Evolutionary conservation across 2,329 filamentous ascomycete species (phyloP).

Genomic region (Helminthosporium solani): DNA sequence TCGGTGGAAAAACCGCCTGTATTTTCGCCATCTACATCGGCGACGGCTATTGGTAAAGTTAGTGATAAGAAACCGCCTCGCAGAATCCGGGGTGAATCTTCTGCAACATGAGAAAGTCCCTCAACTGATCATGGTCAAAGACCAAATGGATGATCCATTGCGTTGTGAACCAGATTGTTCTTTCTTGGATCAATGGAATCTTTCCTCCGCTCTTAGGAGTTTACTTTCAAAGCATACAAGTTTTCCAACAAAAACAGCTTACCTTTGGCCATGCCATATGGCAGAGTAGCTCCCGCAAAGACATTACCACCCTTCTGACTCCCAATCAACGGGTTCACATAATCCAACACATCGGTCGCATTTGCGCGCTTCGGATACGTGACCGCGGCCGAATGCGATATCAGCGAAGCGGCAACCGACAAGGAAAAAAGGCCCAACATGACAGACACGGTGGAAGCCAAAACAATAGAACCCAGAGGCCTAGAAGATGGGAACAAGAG

Average conservation of each 20-base stretch:
- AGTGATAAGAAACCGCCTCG: conserved; percentile 34
- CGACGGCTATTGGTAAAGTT: conserved; percentile 48
- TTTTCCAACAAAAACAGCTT: background rate
- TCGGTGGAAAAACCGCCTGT: conserved; percentile 58
- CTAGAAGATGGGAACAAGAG: background rate
- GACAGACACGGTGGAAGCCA: background rate
- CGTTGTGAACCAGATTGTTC: too few species aligned
- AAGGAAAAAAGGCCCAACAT: background rate
- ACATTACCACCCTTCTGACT: conserved; percentile 49
- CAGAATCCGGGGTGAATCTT: background rate
- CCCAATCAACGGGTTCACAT: conserved; percentile 49
- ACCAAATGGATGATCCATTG: too few species aligned
- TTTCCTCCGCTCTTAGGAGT: too few species aligned
- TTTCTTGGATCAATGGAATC: too few species aligned
- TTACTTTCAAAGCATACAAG: too few species aligned
- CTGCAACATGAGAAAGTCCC: background rate
- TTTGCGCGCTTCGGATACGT: conserved; percentile 7
- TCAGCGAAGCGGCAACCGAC: background rate
- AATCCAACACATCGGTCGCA: conserved; percentile 32
- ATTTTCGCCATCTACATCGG: conserved; percentile 52
- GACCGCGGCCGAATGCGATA: background rate
- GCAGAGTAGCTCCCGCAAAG: conserved; percentile 49
- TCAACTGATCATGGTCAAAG: too few species aligned
- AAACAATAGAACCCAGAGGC: too few species aligned
- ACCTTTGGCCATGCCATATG: conserved; percentile 51